Evolutionary conservation across 306 rosid genomes (phyloP), one percentile per base, ranked within the genome.

Genomic region (Crotalaria pallida): DNA sequence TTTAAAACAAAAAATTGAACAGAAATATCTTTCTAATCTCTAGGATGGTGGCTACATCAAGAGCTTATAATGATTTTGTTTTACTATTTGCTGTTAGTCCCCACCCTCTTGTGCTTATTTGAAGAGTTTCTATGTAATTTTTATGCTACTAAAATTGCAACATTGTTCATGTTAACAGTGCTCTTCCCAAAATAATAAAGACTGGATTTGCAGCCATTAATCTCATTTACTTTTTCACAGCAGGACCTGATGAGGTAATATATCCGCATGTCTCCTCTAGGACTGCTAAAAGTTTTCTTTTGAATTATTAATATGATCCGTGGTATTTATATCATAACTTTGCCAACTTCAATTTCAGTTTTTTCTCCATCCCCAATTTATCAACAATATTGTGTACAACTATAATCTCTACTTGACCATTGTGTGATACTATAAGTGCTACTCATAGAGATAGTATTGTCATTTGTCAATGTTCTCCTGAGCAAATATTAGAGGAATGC

Each of bases 201-300:
- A 95, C 90, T 50, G 97, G 99, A 67, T 95, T 95, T 84, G 44
- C 97, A 15, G 90, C 99, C 3, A 95, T 95, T 84, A 95, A 95
- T 86, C 99, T 95, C 80, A 95, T 91, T 69, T 95, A 95, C 93
- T 95, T 95, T 62, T 95, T 95, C 92, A 95, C 99, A 1, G 99
- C 99, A 0, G 97, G 99, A 27, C 96, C 99, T 70, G 99, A 95
- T 82, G 97, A 95, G 99, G 99, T 95, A 83, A 67, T 26, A 53
- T 52, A 31, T 58, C 27, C n/a, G 5, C 26, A 11, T 67, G 8
- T 56, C 33, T 26, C 29, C 58, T 65, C 50, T 75, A 3, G 0
- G 44, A 15, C 52, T 57, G 58, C 41, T 61, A 47, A 31, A 60
- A 2, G 40, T 17, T 69, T 3, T 67, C 33, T 62, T 55, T 18